These are phyloP conservation scores for Colletotrichum coccodes DNA, from an alignment of 2,329 filamentous ascomycete genomes.

Conservation along the genomic window DNA sequence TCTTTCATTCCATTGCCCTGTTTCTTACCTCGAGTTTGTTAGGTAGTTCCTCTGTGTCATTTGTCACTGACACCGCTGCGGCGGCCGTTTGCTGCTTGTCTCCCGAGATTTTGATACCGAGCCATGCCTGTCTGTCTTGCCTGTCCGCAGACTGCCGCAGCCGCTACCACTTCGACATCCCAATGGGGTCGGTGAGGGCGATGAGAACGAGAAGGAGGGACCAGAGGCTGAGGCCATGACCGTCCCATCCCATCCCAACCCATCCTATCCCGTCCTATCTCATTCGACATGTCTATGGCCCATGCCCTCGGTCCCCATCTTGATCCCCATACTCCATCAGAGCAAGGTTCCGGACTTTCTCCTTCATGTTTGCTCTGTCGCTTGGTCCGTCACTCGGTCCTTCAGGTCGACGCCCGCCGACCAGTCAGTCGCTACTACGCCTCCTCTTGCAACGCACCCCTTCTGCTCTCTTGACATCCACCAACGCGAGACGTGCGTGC, in stretches of 20 bases:
- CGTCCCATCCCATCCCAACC: conserved; percentile 1
- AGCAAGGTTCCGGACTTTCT: conserved; percentile 23
- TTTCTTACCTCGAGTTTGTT: not conserved
- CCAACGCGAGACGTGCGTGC: conserved; percentile 10
- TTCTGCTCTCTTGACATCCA: not conserved
- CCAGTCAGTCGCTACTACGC: conserved; percentile 9
- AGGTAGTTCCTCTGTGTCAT: conserved; percentile 19
- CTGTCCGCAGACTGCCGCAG: not conserved
- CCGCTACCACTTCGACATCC: not conserved
- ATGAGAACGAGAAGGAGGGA: not conserved
- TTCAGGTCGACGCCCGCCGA: conserved; percentile 8
- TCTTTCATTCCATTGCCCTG: not conserved
- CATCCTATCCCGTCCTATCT: conserved; percentile 13
- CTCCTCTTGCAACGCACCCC: conserved; percentile 9
- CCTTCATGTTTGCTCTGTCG: not conserved
- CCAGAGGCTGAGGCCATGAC: conserved; percentile 11
- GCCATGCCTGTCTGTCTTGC: not conserved
- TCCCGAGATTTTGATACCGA: conserved; percentile 12
- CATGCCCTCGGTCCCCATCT: conserved; percentile 20
- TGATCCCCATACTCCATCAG: conserved; percentile 27
- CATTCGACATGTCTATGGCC: conserved; percentile 15
- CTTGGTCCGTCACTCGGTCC: conserved; percentile 2
- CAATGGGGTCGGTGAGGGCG: conserved; percentile 5
- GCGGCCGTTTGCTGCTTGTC: conserved; percentile 3
- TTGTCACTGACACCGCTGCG: conserved; percentile 8